phyloP scores from a whole-genome alignment of 1,284 basidiomycete species.

The Fistulina hepatica region DNA sequence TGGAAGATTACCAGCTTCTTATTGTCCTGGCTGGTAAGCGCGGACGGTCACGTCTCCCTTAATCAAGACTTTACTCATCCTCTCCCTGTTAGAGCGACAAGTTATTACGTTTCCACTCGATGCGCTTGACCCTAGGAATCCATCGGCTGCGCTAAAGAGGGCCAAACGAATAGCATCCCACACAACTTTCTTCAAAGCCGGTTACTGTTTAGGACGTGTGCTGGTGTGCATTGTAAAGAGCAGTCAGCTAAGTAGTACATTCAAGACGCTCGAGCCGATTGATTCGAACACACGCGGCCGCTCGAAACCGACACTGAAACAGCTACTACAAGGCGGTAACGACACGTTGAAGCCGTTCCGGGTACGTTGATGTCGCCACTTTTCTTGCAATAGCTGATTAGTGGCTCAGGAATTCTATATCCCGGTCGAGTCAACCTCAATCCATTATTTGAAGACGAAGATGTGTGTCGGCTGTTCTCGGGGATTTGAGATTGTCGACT shows the following conservation, averaged over 20 bases:
- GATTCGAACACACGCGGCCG: slow-evolving; percentile 79
- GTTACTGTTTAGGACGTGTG: slow-evolving; percentile 86
- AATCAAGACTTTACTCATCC: slow-evolving; percentile 5
- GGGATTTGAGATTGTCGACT: slow-evolving; percentile 99
- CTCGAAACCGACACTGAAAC: slow-evolving; percentile 89
- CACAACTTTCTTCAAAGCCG: slow-evolving; percentile 97
- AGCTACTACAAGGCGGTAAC: slow-evolving; percentile 87
- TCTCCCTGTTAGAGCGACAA: slow-evolving; percentile 58
- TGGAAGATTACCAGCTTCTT: slow-evolving; percentile 93
- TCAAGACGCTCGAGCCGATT: slow-evolving; percentile 96
- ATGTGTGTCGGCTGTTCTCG: slow-evolving; percentile 96
- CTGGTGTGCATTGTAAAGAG: slow-evolving; percentile 98
- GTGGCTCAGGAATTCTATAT: slow-evolving; percentile 87
- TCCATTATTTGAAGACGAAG: slow-evolving; percentile 97
- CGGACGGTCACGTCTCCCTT: slow-evolving; percentile 12
- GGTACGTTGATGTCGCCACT: slow-evolving; percentile 33
- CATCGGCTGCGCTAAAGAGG: slow-evolving; percentile 82
- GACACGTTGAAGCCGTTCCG: slow-evolving; percentile 93
- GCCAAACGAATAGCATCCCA: slow-evolving; percentile 94
- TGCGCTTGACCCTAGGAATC: slow-evolving; percentile 83
- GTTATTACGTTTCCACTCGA: slow-evolving; percentile 97
- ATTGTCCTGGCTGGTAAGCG: slow-evolving; percentile 84
- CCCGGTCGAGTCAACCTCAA: slow-evolving; percentile 91
- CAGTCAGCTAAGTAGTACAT: slow-evolving; percentile 88
- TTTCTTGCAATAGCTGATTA: slow-evolving; percentile 3